Evolutionary conservation across 129 eudicot genomes (phyloP), one percentile per base, ranked within the genome.

Genomic region (Deinandra increscens): DNA sequence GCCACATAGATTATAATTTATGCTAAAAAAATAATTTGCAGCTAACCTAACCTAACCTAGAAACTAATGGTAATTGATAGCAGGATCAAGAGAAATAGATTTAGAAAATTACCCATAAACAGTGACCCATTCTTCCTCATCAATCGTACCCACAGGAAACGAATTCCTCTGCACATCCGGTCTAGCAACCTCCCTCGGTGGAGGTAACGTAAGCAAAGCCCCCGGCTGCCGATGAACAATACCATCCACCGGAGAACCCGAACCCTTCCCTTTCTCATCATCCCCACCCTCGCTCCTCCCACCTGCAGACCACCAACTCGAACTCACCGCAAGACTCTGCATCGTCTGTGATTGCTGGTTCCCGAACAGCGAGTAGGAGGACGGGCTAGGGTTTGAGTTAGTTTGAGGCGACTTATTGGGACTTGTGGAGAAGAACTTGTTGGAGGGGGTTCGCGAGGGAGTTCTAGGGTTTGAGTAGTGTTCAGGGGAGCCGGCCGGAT

Each of bases 71-170:
- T 39, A 56, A 56, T 14, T 4, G 34, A 3, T 48, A 56, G 6
- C 51, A 64, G 8, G 7, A 34, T 4, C 54, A 73, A 20, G 4
- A 50, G 14, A 55, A 29, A 66, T 50, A 53, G 39, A 22, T 7
- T 55, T 0, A 43, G 5, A 23, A 64, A 12, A 41, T 67, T 88
- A 92, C 98, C 98, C 99, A 60, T 89, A 94, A 53, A 94, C 90
- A 62, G 99, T 94, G 70, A 94, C 97, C 99, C 99, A 94, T 73
- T 94, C 99, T 66, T 89, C 97, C 81, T 94, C 96, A 65, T 94
- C 90, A 75, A 89, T 65, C 26, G 77, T 66, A 17, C 93, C 91
- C 43, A 80, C 81, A 15, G 86, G 83, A 19, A 87, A 49, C 2
- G 91, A 75, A 76, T 74, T 87, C 80, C 81, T 79, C 87, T 82